Conservation (phyloP, 2,329 filamentous ascomycete species). For the Phymatotrichopsis omnivora region DNA sequence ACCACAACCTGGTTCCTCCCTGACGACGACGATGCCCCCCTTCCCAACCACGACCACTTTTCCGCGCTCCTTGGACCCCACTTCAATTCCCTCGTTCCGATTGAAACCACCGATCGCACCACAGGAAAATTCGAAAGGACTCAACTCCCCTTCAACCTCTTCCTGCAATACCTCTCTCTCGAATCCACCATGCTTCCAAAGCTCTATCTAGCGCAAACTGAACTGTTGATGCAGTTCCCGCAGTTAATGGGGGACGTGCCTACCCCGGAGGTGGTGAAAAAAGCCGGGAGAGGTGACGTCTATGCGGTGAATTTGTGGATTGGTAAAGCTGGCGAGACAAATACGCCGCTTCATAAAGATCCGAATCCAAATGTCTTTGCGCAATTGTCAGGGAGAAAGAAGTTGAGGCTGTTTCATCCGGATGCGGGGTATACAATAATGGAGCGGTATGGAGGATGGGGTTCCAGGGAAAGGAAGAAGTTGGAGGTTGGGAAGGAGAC, state of each 20-base stretch:
- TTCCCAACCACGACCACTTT: conserved; percentile 29
- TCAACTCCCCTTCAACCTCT: conserved; percentile 15
- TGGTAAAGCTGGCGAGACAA: conserved; percentile 65
- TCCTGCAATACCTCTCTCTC: conserved; percentile 20
- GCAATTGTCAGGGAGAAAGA: conserved; percentile 66
- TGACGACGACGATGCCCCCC: conserved; percentile 19
- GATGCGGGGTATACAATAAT: conserved; percentile 55
- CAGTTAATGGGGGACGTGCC: conserved; percentile 51
- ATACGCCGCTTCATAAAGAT: conserved; percentile 82
- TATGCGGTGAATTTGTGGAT: conserved; percentile 85
- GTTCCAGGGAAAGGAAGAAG: not conserved
- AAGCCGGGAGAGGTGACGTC: conserved; percentile 66
- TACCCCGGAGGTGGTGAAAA: conserved; percentile 51
- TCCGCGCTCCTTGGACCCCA: conserved; percentile 28
- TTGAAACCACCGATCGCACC: conserved; percentile 16
- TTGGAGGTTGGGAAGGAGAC: conserved; percentile 4
- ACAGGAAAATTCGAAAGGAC: conserved; percentile 14
- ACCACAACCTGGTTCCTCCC: conserved; percentile 22
- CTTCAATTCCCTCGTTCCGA: conserved; percentile 26
- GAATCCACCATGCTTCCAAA: conserved; percentile 23
- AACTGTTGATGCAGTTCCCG: conserved; percentile 57
- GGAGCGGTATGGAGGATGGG: conserved; percentile 37
- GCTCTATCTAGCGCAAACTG: conserved; percentile 82
- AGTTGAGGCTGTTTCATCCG: conserved; percentile 61
- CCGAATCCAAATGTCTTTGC: conserved; percentile 90